Base-by-base conservation (phyloP, 2,329 filamentous ascomycete genomes). In the Cadophora sp. region DNA sequence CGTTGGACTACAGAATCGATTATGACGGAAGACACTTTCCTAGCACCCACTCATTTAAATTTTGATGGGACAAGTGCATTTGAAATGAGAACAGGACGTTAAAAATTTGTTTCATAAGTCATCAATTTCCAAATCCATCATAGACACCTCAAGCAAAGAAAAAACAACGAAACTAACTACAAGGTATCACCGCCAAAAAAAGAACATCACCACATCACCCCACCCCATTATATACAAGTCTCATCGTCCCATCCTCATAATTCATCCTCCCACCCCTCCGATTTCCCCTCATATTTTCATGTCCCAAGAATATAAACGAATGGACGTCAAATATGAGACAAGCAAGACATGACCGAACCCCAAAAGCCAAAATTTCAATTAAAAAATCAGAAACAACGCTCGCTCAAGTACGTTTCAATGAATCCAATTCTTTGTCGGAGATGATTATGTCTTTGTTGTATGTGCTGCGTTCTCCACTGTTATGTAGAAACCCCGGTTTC, bases 181-280 rank as follows among this genome's bases (percentile, higher is more conserved):
- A 58, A 58, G 55, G 55, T 58, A 58, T 58, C 55, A 58, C 20
- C 55, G 55, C 55, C 36, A 58, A 27, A 14, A 58, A 20, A 58
- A 58, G 6, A 33, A 18, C 30, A 39, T 58, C 53, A 24, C 3
- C 36, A 39, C 30, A 20, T 56, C n/a, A 33, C 4, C 51, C 20
- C 33, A 39, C n/a, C 30, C 1, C 9, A 27, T 39, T 36, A 56
- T 36, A 36, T 39, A 13, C 18, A n/a, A 11, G 8, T 4, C n/a
- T 53, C 8, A 22, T n/a, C 2, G 36, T 8, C 11, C 36, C 27
- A 30, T 30, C 8, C 36, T 39, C 36, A 13, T 39, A 39, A 11
- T 39, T 39, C 36, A 51, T 51, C 27, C 48, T n/a, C n/a, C n/a
- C n/a, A n/a, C n/a, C n/a, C 48, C 11, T 22, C 22, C 16, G 8